Conservation (phyloP, 345 rosid species). For the Populus simonii region DNA sequence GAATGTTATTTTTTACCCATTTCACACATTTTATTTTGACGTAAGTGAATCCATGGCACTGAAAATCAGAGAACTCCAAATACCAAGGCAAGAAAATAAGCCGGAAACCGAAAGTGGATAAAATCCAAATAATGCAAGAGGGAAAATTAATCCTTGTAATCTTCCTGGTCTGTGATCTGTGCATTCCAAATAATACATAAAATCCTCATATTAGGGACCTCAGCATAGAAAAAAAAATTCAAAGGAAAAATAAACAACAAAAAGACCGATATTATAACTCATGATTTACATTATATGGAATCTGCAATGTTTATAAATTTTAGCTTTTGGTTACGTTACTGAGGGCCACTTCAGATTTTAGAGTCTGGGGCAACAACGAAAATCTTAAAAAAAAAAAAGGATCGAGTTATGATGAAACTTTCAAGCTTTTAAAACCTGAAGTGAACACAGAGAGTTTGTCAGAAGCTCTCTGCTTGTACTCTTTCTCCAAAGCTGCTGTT, state of each 20-base stretch:
- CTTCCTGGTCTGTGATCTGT: conserved; percentile 5
- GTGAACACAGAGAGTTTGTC: conserved; percentile 61
- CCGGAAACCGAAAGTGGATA: background rate
- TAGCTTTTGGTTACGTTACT: conserved; percentile 6
- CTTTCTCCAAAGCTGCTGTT: conserved; percentile 70
- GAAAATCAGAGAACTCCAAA: background rate
- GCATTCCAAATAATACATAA: conserved; percentile 17
- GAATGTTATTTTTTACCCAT: too few species aligned
- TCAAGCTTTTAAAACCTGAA: conserved; percentile 72
- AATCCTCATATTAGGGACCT: conserved; percentile 15
- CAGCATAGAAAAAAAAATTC: background rate
- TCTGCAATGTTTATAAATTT: conserved; percentile 14
- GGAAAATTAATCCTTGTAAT: conserved; percentile 2
- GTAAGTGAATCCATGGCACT: background rate
- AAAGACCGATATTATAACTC: background rate
- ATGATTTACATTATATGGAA: background rate
- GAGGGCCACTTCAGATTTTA: conserved; percentile 12
- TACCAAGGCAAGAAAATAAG: background rate
- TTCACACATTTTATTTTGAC: too few species aligned
- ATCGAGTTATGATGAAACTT: conserved; percentile 35
- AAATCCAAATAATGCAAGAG: background rate
- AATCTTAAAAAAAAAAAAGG: conserved; percentile 16
- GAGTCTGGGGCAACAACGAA: conserved; percentile 6
- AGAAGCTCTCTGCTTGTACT: conserved; percentile 77
- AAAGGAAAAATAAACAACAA: background rate